Evolutionary conservation across 768 basidiomycete genomes (phyloP), one percentile per base, ranked within the genome.

Genomic region (Myochromella boudieri): DNA sequence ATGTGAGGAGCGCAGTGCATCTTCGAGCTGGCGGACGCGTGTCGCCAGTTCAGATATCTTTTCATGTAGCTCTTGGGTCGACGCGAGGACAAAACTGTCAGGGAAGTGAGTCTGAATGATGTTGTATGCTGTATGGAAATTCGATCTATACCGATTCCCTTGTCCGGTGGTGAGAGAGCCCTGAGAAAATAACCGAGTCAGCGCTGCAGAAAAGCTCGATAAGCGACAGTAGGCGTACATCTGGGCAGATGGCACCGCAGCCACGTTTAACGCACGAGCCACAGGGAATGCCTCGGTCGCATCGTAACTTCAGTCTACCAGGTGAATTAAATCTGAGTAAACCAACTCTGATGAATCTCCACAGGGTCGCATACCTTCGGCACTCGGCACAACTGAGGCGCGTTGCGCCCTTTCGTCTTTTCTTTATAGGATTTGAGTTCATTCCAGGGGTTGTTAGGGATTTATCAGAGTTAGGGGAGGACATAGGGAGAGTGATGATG

Each of bases 301-400:
- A 91, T 15, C 82, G 75, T 49, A 86, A 66, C 63, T 87, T 87
- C 29, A 87, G 65, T 53, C 85, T 85, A 7, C 47, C 25, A 49
- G 28, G 42, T 21, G 37, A 20, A 51, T 22, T 15, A 48, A 47
- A 45, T 32, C 29, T 42, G 27, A 52, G 38, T 22, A 22, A 37
- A 36, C 37, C 41, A 15, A 20, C 15, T 20, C 36, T 17, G 37
- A n/a, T n/a, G 44, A 45, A 46, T 25, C 15, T 18, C 32, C 1
- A 48, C 33, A 45, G 14, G 44, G 37, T 51, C 57, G 32, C 50
- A n/a, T 42, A 84, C 87, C 87, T 77, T 61, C 87, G 75, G 60
- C 87, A 91, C 55, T 91, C 87, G 20, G 87, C 87, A 58, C 87
- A 90, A 10, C 85, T 87, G 37, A 89, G 74, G 33, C 87, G 77